A percentile compares a stretch with the other conserved stretches of the same genome.
Conservation (phyloP, 306 rosid genomes). For the Quercus alba region DNA sequence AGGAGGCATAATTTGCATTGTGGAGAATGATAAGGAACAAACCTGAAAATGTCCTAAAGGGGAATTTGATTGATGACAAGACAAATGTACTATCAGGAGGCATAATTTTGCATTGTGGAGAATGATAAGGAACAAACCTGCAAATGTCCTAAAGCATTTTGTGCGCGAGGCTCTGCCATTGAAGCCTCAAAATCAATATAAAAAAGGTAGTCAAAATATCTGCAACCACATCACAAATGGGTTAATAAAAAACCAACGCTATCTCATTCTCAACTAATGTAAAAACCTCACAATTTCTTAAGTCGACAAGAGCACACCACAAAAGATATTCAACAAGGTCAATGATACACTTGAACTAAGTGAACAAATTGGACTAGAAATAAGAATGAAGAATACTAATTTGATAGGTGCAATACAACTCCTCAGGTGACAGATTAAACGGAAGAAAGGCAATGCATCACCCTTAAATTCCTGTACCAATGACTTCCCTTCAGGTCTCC, state of each 20-base stretch:
- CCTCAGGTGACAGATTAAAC: not conserved
- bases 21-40: constrained; percentile 15
- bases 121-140: constrained; percentile 38
- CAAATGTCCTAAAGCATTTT: constrained; percentile 47
- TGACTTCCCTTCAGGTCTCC: not conserved
- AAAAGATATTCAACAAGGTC: not conserved
- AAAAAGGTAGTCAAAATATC: constrained; percentile 57
- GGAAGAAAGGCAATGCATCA: not conserved
- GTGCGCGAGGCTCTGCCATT: constrained; percentile 57
- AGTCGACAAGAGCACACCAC: not conserved
- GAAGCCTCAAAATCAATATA: constrained; percentile 59
- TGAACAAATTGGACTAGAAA: not conserved
- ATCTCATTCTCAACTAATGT: not conserved
- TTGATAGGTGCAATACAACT: not conserved
- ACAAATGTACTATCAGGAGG: not conserved
- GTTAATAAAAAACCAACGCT: not conserved
- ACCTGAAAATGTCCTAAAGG: constrained; percentile 48
- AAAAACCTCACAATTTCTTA: not conserved
- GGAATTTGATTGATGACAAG: not conserved
- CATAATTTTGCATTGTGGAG: constrained; percentile 17
- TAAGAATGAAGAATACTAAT: not conserved
- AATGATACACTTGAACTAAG: not conserved
- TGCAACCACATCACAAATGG: constrained; percentile 3
- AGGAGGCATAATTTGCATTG: constrained; percentile 14
- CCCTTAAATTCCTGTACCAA: not conserved